A percentile compares a stretch with the other conserved stretches of the same genome.
Evolutionary conservation across 108 stramenopile genomes (phyloP).

Genomic region (Skeletonema costatum): DNA sequence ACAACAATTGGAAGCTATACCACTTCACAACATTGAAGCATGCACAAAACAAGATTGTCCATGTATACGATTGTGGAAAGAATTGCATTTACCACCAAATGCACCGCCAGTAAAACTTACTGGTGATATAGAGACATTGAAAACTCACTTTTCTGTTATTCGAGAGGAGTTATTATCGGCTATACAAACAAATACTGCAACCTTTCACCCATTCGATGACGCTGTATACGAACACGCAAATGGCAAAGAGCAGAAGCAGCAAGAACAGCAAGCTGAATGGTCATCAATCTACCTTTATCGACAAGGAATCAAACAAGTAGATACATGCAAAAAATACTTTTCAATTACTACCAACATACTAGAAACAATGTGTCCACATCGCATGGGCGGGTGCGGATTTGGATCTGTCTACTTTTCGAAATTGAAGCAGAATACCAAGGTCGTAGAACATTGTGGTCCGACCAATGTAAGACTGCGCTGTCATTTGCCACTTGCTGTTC

Average conservation of each 20-base stretch:
- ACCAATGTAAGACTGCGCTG: constrained; percentile 65
- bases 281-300: constrained; percentile 43
- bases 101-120: constrained; percentile 22
- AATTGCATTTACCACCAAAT: constrained; percentile 8
- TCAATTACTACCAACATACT: constrained; percentile 40
- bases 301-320: constrained; percentile 30
- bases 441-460: constrained; percentile 64
- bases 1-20: constrained; percentile 29
- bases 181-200: not conserved
- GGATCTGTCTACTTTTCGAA: constrained; percentile 50
- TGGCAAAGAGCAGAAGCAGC: not conserved
- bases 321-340: constrained; percentile 31
- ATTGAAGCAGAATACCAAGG: constrained; percentile 42
- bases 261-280: constrained; percentile 31
- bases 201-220: constrained; percentile 37
- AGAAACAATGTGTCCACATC: constrained; percentile 42
- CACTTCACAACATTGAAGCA: constrained; percentile 17
- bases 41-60: constrained; percentile 21
- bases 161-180: constrained; percentile 16
- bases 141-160: constrained; percentile 13
- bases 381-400: constrained; percentile 46
- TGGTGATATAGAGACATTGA: constrained; percentile 39
- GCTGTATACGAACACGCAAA: constrained; percentile 22
- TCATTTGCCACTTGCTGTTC: constrained; percentile 59
- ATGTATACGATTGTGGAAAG: constrained; percentile 40